Evolutionary conservation across 441 rosid genomes (phyloP), one percentile per base, ranked within the genome.

Genomic region (Euphorbia schlechtendalii): DNA sequence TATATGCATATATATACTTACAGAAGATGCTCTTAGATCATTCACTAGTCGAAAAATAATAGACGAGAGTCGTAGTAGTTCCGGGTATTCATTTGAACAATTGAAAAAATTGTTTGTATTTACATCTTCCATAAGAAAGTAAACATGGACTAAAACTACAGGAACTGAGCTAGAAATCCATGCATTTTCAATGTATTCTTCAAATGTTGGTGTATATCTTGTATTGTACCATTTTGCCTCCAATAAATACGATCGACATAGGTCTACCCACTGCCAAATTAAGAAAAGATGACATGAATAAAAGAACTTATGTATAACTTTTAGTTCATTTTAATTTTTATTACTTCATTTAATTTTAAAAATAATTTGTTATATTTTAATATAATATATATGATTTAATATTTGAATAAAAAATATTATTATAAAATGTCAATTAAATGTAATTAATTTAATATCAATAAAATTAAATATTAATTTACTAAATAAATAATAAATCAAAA

Each of bases 151-250:
- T 24, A 58, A 27, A 0, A 49, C 0, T 1, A 57, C 11, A 0
- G 20, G 64, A 2, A 9, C 54, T 0, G 59, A 9, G 8, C 20
- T 3, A 0, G 73, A 58, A 20, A 64, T 14, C 65, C 64, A 57
- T 9, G 65, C 69, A 3, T 12, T 64, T 2, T 64, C 69, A 15
- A 64, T 8, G 24, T 70, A 70, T 8, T 70, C 69, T 34, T 58
- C n/a, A 0, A 70, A 24, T 8, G 15, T 58, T 24, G 69, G 69
- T 24, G 13, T 70, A 0, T 70, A 64, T 27, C 65, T 59, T 24
- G 9, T 12, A 4, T n/a, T 1, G 12, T 25, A 64, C 69, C 73
- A 64, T 24, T 51, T 64, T 1, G 73, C 68, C 28, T 70, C 73
- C 32, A 46, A 1, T 10, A 70, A 30, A n/a, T 25, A 70, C 4